Conservation (phyloP, 805 yeast genomes). For the Wickerhamiella hasegawae region DNA sequence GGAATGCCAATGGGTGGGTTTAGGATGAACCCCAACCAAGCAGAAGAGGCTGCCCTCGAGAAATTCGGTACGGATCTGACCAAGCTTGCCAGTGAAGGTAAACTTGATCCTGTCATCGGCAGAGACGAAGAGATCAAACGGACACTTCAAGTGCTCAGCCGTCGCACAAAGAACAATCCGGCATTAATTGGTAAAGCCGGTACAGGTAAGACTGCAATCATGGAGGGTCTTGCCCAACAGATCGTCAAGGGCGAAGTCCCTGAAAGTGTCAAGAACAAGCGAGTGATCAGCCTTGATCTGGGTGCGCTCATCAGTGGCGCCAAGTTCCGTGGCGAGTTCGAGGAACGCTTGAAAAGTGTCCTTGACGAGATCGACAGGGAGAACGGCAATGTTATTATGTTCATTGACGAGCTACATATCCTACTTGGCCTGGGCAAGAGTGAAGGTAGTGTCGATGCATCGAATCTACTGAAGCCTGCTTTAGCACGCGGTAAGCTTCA, state of each 20-base stretch:
- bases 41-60: slow-evolving; percentile 54
- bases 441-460: slow-evolving; percentile 92
- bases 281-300: slow-evolving; percentile 68
- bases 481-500: slow-evolving; percentile 84
- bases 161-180: slow-evolving; percentile 92
- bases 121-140: slow-evolving; percentile 89
- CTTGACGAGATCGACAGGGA: slow-evolving; percentile 72
- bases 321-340: slow-evolving; percentile 91
- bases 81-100: slow-evolving; percentile 72
- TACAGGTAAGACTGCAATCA: slow-evolving; percentile 92
- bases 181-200: slow-evolving; percentile 94
- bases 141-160: slow-evolving; percentile 78
- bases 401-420: slow-evolving; percentile 83
- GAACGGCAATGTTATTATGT: slow-evolving; percentile 59
- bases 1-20: no score
- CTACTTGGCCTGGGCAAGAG: slow-evolving; percentile 81
- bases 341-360: slow-evolving; percentile 69
- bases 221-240: slow-evolving; percentile 93
- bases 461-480: slow-evolving; percentile 83
- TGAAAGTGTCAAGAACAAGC: slow-evolving; percentile 77
- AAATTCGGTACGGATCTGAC: slow-evolving; percentile 79
- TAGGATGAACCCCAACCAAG: slow-evolving; percentile 8
- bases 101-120: slow-evolving; percentile 92
- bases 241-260: slow-evolving; percentile 88
- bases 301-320: slow-evolving; percentile 90